Evolutionary conservation across 495 filamentous ascomycete genomes (phyloP), one percentile per base, ranked within the genome.

Genomic region (Saxophila tyrrhenica): DNA sequence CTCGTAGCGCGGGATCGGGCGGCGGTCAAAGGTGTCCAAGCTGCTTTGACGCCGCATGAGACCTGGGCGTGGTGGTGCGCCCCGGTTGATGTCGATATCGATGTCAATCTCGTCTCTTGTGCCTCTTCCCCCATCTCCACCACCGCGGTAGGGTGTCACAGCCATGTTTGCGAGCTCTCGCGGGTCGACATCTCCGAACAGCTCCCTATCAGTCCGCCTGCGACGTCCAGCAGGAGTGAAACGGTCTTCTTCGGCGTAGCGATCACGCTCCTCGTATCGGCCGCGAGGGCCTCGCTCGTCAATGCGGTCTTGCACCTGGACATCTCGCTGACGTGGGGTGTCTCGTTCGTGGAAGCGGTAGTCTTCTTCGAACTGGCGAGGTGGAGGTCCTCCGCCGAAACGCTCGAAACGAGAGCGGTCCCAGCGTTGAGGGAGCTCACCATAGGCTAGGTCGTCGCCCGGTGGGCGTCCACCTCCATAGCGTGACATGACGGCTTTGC

Each of bases 1-100:
- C 25, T 69, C 59, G 56, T 70, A 82, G 0, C 67, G 61, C 10
- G 60, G 73, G 20, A 73, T 61, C 2, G 83, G 80, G 54, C 78
- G 75, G 25, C 84, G 78, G 69, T 87, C 84, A 61, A 84, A 87
- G 0, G 83, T 85, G 65, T 86, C 83, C 25, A 85, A 69, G 48
- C 80, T 84, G 17, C 80, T 84, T 60, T 84, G 82, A 11, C 83
- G 73, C 52, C 83, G 75, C 54, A 83, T 59, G 29, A 83, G 70
- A 16, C 72, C 75, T n/a, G 83, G 83, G 29, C 74, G 71, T 32
- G 67, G 67, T 64, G 64, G 67, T 55, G 38, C 73, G 29, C 72
- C 68, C 51, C 54, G 72, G 69, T 62, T 71, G n/a, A n/a, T n/a
- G 52, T 52, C 66, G 47, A 67, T 49, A 16, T 50, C 45, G 24